Evolutionary conservation across 2,329 filamentous ascomycete species (phyloP).

Genomic region (Xylariales sp.): DNA sequence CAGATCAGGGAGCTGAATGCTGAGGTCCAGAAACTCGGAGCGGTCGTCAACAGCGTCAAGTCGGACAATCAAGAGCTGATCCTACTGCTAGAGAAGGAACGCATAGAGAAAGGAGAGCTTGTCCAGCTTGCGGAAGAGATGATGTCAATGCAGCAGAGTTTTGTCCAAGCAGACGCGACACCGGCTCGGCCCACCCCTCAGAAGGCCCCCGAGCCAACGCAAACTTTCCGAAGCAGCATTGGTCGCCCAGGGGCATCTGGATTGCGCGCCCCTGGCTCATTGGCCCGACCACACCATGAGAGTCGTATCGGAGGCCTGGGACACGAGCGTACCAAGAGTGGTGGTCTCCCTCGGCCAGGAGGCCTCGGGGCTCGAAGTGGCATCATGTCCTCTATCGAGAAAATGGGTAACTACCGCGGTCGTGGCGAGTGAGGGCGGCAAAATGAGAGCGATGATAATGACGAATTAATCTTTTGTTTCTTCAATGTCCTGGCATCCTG

Average conservation of each 20-base stretch:
- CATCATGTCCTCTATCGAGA: constrained; percentile 82
- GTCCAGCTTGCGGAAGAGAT: constrained; percentile 81
- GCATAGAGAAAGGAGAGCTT: constrained; percentile 79
- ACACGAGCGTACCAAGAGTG: constrained; percentile 42
- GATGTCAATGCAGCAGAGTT: constrained; percentile 61
- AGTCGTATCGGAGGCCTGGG: constrained; percentile 42
- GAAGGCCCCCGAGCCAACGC: constrained; percentile 12
- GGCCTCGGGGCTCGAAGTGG: constrained; percentile 54
- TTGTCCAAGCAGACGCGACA: constrained; percentile 27
- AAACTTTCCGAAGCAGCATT: constrained; percentile 47
- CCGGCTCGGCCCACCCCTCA: constrained; percentile 11
- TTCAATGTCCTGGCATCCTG: too few relatives aligned
- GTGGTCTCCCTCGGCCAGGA: constrained; percentile 44
- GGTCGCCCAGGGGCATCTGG: constrained; percentile 42
- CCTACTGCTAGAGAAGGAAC: constrained; percentile 65
- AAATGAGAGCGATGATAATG: too few relatives aligned
- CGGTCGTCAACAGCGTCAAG: constrained; percentile 66
- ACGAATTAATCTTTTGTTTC: too few relatives aligned
- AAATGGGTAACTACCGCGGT: constrained; percentile 67
- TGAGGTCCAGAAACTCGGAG: constrained; percentile 69
- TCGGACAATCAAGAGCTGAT: constrained; percentile 64
- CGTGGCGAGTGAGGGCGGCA: constrained; percentile 25
- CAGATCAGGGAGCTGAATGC: constrained; percentile 68
- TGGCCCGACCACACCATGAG: constrained; percentile 34
- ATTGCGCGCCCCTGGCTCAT: constrained; percentile 54